Conservation (phyloP, 208 protist genomes). For the Leishmania lainsoni region DNA sequence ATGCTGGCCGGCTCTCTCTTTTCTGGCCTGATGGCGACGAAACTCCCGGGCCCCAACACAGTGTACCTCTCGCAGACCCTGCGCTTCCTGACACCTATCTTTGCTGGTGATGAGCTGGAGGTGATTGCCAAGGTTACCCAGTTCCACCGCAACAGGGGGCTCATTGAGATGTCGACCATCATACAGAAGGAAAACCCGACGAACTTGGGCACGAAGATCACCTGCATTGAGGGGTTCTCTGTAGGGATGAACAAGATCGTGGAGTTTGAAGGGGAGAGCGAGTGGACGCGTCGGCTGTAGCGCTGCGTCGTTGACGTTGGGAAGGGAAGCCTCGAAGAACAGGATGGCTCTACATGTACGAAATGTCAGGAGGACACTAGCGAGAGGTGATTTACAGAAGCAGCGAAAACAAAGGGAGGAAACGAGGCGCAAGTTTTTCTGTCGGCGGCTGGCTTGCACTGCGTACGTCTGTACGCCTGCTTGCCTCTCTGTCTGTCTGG, state of each 20-base stretch:
- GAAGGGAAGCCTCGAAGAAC: neutral
- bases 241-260: conserved; percentile 77
- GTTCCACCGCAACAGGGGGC: conserved; percentile 60
- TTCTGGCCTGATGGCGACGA: conserved; percentile 81
- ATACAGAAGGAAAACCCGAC: conserved; percentile 60
- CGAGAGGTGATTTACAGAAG: neutral
- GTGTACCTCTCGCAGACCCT: conserved; percentile 89
- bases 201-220: conserved; percentile 33
- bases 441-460: neutral
- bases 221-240: conserved; percentile 75
- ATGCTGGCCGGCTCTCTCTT: conserved; percentile 87
- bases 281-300: conserved; percentile 34
- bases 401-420: neutral
- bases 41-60: conserved; percentile 82
- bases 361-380: neutral
- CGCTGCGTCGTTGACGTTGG: conserved; percentile 1
- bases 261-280: conserved; percentile 73
- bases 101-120: conserved; percentile 82
- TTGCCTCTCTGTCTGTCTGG: neutral
- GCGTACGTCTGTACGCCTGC: neutral
- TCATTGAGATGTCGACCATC: conserved; percentile 76
- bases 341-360: neutral
- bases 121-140: conserved; percentile 67
- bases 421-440: neutral
- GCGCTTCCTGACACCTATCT: conserved; percentile 71